Evolutionary conservation across 2,329 filamentous ascomycete species (phyloP), one percentile per base, ranked within the genome.

Genomic region (Scytalidium sp.): DNA sequence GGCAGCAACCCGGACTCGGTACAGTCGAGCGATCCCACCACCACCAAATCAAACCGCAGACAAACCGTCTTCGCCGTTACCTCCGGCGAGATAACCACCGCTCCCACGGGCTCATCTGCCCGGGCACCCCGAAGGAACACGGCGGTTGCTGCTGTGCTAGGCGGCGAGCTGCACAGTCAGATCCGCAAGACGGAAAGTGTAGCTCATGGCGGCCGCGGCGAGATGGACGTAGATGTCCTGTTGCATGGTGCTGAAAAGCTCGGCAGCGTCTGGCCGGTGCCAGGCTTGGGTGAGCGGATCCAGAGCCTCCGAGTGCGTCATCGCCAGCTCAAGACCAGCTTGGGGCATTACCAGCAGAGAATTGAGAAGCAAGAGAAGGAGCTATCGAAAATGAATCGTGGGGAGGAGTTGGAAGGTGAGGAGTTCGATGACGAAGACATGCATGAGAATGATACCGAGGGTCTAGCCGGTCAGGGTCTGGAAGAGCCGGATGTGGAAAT

Each of bases 191-290:
- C 71, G 46, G 73, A 75, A 29, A 36, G 32, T 36, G 32, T 36
- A n/a, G 32, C 32, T n/a, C 32, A 36, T 7, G 66, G 67, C 11
- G 71, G 69, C 43, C 81, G 78, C 55, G 86, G 85, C 9, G 90
- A 95, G 20, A 78, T 97, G 2, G 90, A 97, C 67, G 84, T 97
- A 3, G 89, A 96, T 61, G 78, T 96, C 1, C 72, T 99, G 23
- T 76, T 99, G 19, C 78, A 81, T 47, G 92, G 93, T 1, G 93
- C 92, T 1, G 91, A 97, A 74, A 96, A 91, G 74, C 79, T 97
- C 23, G 92, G 91, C 59, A 80, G 80, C 41, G 92, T 97, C 22
- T 97, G 97, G 64, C 87, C 90, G 27, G 79, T 96, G 22, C 80
- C 87, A 0, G 92, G 91, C 3, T 90, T 89, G 3, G 68, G 79